These are phyloP conservation scores for Sarcodon sp. DNA, from an alignment of 768 basidiomycete genomes.

Conservation along the genomic window DNA sequence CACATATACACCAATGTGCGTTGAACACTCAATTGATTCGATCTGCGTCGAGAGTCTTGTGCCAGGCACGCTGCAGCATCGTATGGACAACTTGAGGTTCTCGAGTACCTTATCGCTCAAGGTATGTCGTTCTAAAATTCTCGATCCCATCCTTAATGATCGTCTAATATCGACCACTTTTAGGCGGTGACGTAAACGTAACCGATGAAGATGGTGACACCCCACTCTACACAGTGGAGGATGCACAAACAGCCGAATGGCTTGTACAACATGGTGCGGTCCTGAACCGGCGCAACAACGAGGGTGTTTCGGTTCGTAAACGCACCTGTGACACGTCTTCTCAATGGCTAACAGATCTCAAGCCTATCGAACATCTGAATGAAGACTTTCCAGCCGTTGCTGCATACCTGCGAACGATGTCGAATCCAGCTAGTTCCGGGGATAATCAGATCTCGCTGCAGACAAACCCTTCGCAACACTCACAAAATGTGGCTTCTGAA, in stretches of 20 bases:
- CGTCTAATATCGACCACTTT: neutral
- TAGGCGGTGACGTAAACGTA: constrained; percentile 82
- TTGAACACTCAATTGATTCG: neutral
- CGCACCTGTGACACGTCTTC: neutral
- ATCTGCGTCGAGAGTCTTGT: constrained; percentile 5
- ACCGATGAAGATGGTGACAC: constrained; percentile 85
- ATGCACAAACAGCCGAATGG: constrained; percentile 61
- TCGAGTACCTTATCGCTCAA: constrained; percentile 66
- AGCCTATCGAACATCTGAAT: constrained; percentile 60
- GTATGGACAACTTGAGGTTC: constrained; percentile 66
- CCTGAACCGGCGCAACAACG: constrained; percentile 46
- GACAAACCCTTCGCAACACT: constrained; percentile 43
- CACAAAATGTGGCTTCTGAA: constrained; percentile 59
- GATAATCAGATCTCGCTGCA: constrained; percentile 1
- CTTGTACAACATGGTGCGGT: constrained; percentile 71
- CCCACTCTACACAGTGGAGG: constrained; percentile 84
- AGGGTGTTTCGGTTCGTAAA: constrained; percentile 61
- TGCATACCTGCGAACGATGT: constrained; percentile 29
- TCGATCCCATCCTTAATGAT: neutral
- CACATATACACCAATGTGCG: constrained; percentile 76
- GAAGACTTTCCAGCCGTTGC: constrained; percentile 66
- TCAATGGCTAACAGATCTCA: neutral
- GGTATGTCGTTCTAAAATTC: constrained; percentile 24
- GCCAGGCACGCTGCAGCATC: constrained; percentile 88
- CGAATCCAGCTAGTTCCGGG: constrained; percentile 1